A percentile compares a stretch with the other conserved stretches of the same genome.
These are phyloP conservation scores for Solanum appendiculatum DNA, from an alignment of 257 asterid species.

Conservation along the genomic window DNA sequence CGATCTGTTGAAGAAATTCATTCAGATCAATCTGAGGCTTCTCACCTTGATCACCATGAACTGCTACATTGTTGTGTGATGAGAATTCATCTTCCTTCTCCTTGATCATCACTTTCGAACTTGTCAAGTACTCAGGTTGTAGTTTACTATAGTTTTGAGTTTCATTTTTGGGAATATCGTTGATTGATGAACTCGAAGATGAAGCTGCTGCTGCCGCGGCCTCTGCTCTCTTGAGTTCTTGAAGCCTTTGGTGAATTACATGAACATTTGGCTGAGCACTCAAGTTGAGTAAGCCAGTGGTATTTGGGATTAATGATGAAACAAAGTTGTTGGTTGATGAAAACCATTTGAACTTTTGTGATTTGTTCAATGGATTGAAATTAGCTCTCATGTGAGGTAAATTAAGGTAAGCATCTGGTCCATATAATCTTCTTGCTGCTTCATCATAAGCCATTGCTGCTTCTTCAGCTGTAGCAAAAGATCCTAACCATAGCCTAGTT, in stretches of 20 bases:
- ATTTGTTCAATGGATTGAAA: slow-evolving; percentile 75
- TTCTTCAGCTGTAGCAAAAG: slow-evolving; percentile 88
- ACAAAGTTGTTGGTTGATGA: slow-evolving; percentile 34
- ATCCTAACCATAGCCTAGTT: slow-evolving; percentile 86
- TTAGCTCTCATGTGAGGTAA: slow-evolving; percentile 74
- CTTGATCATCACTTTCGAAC: not conserved
- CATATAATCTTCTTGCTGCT: slow-evolving; percentile 86
- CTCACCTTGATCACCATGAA: slow-evolving; percentile 16
- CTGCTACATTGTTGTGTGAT: slow-evolving; percentile 9
- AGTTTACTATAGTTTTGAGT: slow-evolving; percentile 13
- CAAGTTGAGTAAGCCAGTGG: slow-evolving; percentile 63
- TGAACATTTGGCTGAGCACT: slow-evolving; percentile 87
- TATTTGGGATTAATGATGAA: slow-evolving; percentile 31
- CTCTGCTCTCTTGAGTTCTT: slow-evolving; percentile 67
- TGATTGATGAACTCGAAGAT: slow-evolving; percentile 41
- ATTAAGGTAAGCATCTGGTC: slow-evolving; percentile 89
- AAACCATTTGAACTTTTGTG: slow-evolving; percentile 89
- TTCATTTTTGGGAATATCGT: slow-evolving; percentile 20
- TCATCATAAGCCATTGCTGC: slow-evolving; percentile 98
- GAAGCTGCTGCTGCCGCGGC: slow-evolving; percentile 23
- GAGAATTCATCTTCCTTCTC: slow-evolving; percentile 29
- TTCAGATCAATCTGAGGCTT: slow-evolving; percentile 93
- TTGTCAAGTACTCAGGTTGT: slow-evolving; percentile 1
- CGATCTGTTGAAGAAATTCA: slow-evolving; percentile 84
- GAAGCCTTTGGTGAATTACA: slow-evolving; percentile 82